Conservation (phyloP, 2,329 filamentous ascomycete genomes). For the Nemania abortiva region DNA sequence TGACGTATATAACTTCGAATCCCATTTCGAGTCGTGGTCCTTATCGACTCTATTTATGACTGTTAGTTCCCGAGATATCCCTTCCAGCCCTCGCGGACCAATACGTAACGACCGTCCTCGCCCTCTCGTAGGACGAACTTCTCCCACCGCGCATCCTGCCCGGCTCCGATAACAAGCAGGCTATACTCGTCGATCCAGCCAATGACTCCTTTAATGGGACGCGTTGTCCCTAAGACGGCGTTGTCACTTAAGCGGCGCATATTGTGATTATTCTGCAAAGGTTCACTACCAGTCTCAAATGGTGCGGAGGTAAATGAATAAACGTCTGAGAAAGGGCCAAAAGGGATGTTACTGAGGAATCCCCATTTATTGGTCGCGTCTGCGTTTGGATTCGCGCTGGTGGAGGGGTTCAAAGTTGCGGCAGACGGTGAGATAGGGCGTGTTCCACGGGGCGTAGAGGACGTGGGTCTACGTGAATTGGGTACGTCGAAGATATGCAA, state of each 20-base stretch:
- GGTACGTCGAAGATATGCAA: conserved; percentile 93
- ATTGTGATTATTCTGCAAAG: conserved; percentile 58
- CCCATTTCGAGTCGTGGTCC: background rate
- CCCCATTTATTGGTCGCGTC: conserved; percentile 82
- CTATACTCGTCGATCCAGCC: conserved; percentile 84
- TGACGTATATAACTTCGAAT: conserved; percentile 26
- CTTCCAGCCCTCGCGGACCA: conserved; percentile 84
- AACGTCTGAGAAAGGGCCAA: conserved; percentile 90
- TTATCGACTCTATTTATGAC: background rate
- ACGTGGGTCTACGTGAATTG: conserved; percentile 57
- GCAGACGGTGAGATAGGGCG: conserved; percentile 37
- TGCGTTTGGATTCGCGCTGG: conserved; percentile 52
- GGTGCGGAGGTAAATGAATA: conserved; percentile 86
- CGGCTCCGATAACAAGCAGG: conserved; percentile 82
- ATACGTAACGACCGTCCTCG: conserved; percentile 74
- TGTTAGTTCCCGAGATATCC: conserved; percentile 68
- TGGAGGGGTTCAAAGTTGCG: conserved; percentile 35
- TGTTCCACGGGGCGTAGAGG: conserved; percentile 36
- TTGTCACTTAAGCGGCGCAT: conserved; percentile 43
- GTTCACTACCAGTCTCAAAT: conserved; percentile 87
- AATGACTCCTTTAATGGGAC: conserved; percentile 83
- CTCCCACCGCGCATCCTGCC: conserved; percentile 86
- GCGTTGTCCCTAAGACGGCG: conserved; percentile 62
- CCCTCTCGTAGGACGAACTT: conserved; percentile 80
- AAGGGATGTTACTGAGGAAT: conserved; percentile 82